Base-by-base conservation (phyloP, 2,329 filamentous ascomycete genomes). In the Cryphonectria carpinicola region DNA sequence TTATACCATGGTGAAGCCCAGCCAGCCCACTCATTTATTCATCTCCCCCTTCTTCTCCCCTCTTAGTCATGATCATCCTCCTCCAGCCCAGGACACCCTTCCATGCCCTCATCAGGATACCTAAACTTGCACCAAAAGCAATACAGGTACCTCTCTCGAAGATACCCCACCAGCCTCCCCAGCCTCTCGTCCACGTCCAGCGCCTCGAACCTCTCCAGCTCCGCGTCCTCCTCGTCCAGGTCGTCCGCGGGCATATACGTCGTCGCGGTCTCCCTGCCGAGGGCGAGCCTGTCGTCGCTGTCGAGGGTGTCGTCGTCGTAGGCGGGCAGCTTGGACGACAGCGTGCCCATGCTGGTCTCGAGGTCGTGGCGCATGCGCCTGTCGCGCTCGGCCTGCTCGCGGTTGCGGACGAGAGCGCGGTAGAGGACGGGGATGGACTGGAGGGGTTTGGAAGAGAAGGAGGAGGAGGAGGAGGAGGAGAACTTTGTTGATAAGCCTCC, bases 111-210 rank as follows among this genome's bases (percentile, higher is more conserved):
- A 77, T 94, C 90, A 0, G 90, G 87, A 79, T 98, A 99, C 67
- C 84, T 84, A 80, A 87, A 92, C 80, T 98, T 98, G 82, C 96
- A 99, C 93, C 95, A 99, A 79, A 98, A 97, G 82, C 96, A 99
- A 79, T 99, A 99, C 61, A 85, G 81, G 77, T 94, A 89, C 77
- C 87, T 87, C 65, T 89, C 84, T 52, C 96, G 87, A 68, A 99
- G 80, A 80, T 93, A 90, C 25, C 82, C 79, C 13, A 97, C 86
- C 19, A 97, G 80, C 75, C 84, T 88, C 11, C 84, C 82, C 73
- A 98, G 81, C 74, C 89, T 88, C 76, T 97, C 92, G 1, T 83
- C 82, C 1, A 89, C 84, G 32, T 90, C 87, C 61, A 95, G 82
- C 1, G 86, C 87, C 76, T 94, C 90, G 76, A 97, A 98, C 70